These are phyloP conservation scores for Hypholoma fasciculare DNA, from an alignment of 768 basidiomycete genomes.

Conservation along the genomic window DNA sequence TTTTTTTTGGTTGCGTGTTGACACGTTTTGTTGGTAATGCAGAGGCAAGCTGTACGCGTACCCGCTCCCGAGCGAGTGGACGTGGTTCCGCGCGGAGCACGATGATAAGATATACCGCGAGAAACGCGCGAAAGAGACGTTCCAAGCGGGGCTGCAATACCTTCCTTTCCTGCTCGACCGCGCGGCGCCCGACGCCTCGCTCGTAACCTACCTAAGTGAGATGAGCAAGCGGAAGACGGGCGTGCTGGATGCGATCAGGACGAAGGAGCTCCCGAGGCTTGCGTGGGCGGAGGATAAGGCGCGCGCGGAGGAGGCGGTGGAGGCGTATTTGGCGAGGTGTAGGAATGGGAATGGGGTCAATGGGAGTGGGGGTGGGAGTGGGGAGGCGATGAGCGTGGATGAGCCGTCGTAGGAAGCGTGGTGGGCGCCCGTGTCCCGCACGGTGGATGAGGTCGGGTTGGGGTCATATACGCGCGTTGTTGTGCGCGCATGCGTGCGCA, in stretches of 20 bases:
- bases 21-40: no score
- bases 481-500: no score
- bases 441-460: no score
- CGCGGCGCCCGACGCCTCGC: slow-evolving; percentile 12
- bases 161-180: slow-evolving; percentile 21
- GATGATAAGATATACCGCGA: slow-evolving; percentile 27
- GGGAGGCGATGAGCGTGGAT: no score
- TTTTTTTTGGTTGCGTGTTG: background rate
- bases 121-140: slow-evolving; percentile 25
- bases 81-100: slow-evolving; percentile 25
- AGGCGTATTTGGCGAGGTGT: background rate
- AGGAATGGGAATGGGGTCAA: background rate
- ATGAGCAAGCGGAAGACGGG: background rate
- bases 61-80: slow-evolving; percentile 24
- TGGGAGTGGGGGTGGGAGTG: no score
- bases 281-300: slow-evolving; percentile 23
- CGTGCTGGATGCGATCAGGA: slow-evolving; percentile 10
- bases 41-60: slow-evolving; percentile 25
- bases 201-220: slow-evolving; percentile 18
- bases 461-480: no score
- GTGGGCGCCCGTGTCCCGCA: no score
- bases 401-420: no score
- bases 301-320: background rate
- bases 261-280: slow-evolving; percentile 21
- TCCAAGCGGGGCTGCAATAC: slow-evolving; percentile 25